Evolutionary conservation across 805 yeast species (phyloP).

Genomic region (Kluyveromyces lactis): DNA sequence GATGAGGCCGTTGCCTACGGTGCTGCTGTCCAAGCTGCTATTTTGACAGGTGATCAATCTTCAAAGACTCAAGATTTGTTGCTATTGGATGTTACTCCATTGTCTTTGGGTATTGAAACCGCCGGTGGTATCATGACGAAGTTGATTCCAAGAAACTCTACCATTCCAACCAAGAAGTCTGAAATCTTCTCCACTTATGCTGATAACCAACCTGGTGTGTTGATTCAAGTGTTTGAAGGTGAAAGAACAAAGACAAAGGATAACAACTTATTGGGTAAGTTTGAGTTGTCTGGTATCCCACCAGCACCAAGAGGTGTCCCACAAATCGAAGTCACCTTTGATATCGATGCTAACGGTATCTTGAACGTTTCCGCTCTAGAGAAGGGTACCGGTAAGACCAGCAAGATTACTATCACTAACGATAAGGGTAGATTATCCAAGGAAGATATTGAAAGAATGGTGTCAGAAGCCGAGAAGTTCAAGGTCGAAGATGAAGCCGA

Average conservation of each 20-base stretch:
- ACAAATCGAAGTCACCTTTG: conserved; percentile 95
- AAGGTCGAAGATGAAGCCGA: conserved; percentile 95
- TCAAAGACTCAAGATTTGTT: conserved; percentile 93
- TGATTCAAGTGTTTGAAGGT: conserved; percentile 96
- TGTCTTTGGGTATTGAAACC: conserved; percentile 95
- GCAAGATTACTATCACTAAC: conserved; percentile 95
- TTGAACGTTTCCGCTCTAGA: conserved; percentile 92
- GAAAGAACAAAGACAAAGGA: conserved; percentile 95
- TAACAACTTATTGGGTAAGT: conserved; percentile 94
- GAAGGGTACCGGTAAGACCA: conserved; percentile 97
- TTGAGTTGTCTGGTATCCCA: conserved; percentile 93
- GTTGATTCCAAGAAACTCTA: conserved; percentile 93
- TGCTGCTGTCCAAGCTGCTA: conserved; percentile 98
- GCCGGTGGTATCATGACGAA: conserved; percentile 99
- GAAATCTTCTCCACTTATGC: conserved; percentile 95
- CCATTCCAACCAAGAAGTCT: conserved; percentile 95
- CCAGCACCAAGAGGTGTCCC: conserved; percentile 99
- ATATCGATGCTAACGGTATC: conserved; percentile 95
- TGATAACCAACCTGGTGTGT: conserved; percentile 97
- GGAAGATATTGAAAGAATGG: conserved; percentile 98
- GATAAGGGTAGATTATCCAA: conserved; percentile 97
- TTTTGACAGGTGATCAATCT: conserved; percentile 91
- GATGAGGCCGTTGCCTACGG: conserved; percentile 99
- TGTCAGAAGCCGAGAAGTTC: conserved; percentile 93
- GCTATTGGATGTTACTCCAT: conserved; percentile 94